A percentile compares a stretch with the other conserved stretches of the same genome.
Conservation (phyloP, 2,329 filamentous ascomycete species). For the Aspergillus sp. region DNA sequence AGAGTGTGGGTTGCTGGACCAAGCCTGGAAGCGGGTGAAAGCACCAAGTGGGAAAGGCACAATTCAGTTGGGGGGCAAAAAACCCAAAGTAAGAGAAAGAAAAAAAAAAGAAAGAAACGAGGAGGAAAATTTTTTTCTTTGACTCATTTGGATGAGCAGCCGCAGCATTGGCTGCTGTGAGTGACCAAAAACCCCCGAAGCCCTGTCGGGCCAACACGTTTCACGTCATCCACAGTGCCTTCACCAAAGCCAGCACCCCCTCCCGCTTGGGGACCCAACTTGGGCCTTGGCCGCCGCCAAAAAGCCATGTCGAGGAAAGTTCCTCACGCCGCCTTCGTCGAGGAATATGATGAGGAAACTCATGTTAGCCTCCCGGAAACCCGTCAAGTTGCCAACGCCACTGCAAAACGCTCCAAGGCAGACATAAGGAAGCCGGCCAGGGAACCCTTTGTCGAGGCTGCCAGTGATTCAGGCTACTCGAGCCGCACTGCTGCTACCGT, state of each 20-base stretch:
- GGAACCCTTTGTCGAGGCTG: conserved; percentile 46
- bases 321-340: conserved; percentile 46
- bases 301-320: conserved; percentile 40
- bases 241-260: conserved; percentile 24
- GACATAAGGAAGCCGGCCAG: conserved; percentile 37
- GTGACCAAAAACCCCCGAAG: conserved; percentile 21
- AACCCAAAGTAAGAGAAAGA: not conserved
- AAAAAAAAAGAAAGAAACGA: conserved; percentile 5
- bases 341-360: conserved; percentile 50
- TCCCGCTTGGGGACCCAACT: conserved; percentile 27
- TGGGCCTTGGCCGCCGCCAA: conserved; percentile 27
- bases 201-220: conserved; percentile 28
- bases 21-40: conserved; percentile 9
- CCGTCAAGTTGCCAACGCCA: conserved; percentile 51
- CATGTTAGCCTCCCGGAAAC: conserved; percentile 47
- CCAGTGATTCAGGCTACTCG: conserved; percentile 64
- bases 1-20: conserved; percentile 18
- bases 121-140: conserved; percentile 15
- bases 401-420: conserved; percentile 49
- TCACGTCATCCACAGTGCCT: conserved; percentile 27
- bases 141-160: conserved; percentile 23
- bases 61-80: not conserved
- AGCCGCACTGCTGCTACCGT: conserved; percentile 57
- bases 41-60: conserved; percentile 4
- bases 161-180: conserved; percentile 23